Base-by-base conservation (phyloP, 140 eudicot species). In the Bidens hawaiensis region DNA sequence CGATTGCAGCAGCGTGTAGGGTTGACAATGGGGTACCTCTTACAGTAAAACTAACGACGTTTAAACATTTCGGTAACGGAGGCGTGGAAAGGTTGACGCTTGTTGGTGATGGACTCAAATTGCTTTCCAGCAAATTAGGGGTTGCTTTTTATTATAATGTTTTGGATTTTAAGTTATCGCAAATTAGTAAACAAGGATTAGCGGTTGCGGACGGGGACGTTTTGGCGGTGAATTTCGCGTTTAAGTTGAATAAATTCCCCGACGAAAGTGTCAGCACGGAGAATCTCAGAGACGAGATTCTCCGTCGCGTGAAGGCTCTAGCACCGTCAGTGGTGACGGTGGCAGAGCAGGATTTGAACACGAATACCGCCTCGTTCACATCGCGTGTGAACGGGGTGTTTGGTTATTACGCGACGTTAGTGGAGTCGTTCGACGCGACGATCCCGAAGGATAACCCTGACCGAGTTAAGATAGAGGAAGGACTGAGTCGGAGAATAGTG, bases 231-330 rank as follows among this genome's bases (percentile, higher is more conserved):
- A 93, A 93, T 78, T 83, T 93, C 16, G 96, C 96, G 2, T 93
- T 85, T 62, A 76, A 76, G 61, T 36, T 93, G 45, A 73, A 75
- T 45, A 84, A 76, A 23, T 65, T 93, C 15, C 96, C 99, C 15
- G 99, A 88, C 66, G 99, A 93, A 72, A 93, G 99, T 69, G 99
- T 93, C 31, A 78, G 95, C 60, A 83, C 86, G 38, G 96, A 93
- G 68, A 93, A 93, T 75, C 23, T 93, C 0, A 48, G 99, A 1
- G 99, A 93, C 76, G 88, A 81, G 75, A 72, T 88, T 17, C 93
- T 93, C 70, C 95, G 99, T 19, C 87, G 89, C 10, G 99, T 93
- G 64, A 88, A 83, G 25, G 42, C 60, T 27, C 18, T 93, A 75
- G 73, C 83, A 0, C 95, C 99, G 67, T 68, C 55, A 25, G 90